A percentile compares a stretch with the other conserved stretches of the same genome.
phyloP scores from a whole-genome alignment of 106 monocot species.

The Dendrobium huoshanense region DNA sequence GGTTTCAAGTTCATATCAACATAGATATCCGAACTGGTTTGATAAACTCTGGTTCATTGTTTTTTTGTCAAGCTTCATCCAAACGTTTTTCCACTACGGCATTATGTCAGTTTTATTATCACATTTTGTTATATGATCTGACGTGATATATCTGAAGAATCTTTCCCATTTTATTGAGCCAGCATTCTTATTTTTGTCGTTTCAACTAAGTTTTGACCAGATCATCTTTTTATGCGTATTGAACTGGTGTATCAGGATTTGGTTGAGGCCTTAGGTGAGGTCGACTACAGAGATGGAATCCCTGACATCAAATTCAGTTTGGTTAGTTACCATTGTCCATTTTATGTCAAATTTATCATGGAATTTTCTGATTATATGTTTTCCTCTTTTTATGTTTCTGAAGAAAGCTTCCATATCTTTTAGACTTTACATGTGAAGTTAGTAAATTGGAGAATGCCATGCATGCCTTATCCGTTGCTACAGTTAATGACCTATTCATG shows the following conservation, averaged over 20 bases:
- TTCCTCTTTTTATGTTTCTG: background rate
- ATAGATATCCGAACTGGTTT: no score
- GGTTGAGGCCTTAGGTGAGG: slow-evolving; percentile 61
- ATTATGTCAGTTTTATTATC: background rate
- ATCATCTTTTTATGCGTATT: background rate
- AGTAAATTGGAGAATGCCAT: background rate
- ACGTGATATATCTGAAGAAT: background rate
- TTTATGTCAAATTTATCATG: background rate
- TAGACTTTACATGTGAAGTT: background rate
- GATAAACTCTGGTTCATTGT: background rate
- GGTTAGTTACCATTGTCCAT: slow-evolving; percentile 30
- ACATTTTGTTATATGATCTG: background rate
- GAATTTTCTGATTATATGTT: slow-evolving; percentile 2
- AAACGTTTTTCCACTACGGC: background rate
- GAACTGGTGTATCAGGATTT: slow-evolving; percentile 51
- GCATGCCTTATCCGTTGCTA: background rate
- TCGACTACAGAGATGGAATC: slow-evolving; percentile 60
- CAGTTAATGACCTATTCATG: background rate
- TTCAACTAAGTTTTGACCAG: slow-evolving; percentile 1
- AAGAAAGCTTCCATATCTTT: background rate
- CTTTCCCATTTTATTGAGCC: background rate
- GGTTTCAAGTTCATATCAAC: no score
- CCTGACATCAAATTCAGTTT: slow-evolving; percentile 87
- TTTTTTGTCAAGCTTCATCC: background rate
- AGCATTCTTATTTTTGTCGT: background rate